phyloP scores from a whole-genome alignment of 345 rosid species.

The Mallotus nudiflorus region DNA sequence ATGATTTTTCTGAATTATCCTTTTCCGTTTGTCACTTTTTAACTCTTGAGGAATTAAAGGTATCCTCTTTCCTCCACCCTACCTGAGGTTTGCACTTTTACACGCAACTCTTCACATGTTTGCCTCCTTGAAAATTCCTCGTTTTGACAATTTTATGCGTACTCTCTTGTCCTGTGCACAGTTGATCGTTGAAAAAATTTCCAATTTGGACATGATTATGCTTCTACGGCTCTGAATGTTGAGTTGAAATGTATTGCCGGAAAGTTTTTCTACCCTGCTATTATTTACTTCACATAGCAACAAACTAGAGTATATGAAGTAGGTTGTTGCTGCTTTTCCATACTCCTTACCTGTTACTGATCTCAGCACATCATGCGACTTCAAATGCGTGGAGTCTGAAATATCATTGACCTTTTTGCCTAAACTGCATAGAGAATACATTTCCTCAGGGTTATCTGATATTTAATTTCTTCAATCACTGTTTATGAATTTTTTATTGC shows the following conservation, averaged over 20 bases:
- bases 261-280: not conserved
- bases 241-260: not conserved
- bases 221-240: not conserved
- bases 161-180: not conserved
- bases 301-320: too few species aligned
- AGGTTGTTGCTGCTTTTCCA: constrained; percentile 1
- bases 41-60: not conserved
- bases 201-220: not conserved
- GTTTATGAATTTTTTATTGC: constrained; percentile 5
- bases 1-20: not conserved
- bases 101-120: constrained; percentile 21
- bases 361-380: constrained; percentile 13
- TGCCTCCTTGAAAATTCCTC: constrained; percentile 4
- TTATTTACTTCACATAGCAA: not conserved
- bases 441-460: not conserved
- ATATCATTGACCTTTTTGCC: constrained; percentile 7
- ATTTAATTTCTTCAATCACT: constrained; percentile 6
- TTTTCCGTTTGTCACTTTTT: not conserved
- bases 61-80: not conserved
- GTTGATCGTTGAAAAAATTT: not conserved
- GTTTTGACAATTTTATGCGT: not conserved
- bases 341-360: constrained; percentile 14
- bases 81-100: constrained; percentile 2
- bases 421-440: constrained; percentile 6
- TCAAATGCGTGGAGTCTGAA: constrained; percentile 15